Evolutionary conservation across 768 basidiomycete species (phyloP).

Genomic region (Tubosaeta sp.): DNA sequence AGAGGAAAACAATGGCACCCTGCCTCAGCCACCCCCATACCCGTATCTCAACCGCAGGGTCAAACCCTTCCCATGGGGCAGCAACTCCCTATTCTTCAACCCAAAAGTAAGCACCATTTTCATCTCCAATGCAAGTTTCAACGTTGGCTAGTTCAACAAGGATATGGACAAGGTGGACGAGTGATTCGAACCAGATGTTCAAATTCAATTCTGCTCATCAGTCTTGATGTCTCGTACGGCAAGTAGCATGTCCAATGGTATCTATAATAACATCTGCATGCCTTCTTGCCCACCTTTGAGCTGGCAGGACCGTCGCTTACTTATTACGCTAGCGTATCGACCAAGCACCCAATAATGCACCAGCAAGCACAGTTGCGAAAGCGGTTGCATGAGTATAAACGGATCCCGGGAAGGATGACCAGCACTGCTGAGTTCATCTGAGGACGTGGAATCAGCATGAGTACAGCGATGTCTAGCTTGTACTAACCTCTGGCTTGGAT

Average conservation of each 20-base stretch:
- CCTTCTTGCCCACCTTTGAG: background rate
- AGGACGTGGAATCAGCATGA: conserved; percentile 5
- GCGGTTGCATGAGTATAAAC: conserved; percentile 30
- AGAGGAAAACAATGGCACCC: conserved; percentile 65
- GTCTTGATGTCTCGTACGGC: background rate
- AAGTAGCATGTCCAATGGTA: background rate
- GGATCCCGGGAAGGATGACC: conserved; percentile 33
- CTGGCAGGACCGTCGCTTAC: background rate
- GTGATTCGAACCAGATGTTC: conserved; percentile 3
- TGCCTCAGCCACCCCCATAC: conserved; percentile 68
- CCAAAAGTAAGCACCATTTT: conserved; percentile 47
- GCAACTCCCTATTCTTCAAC: conserved; percentile 81
- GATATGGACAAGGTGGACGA: conserved; percentile 42
- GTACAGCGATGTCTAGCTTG: conserved; percentile 20
- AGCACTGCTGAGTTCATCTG: conserved; percentile 33
- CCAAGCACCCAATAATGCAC: conserved; percentile 38
- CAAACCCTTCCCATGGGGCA: conserved; percentile 86
- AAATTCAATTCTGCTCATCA: background rate
- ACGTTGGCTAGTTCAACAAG: conserved; percentile 52
- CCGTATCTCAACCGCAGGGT: conserved; percentile 71
- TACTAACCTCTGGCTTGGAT: conserved; percentile 40
- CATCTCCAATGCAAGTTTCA: background rate
- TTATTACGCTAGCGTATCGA: conserved; percentile 27
- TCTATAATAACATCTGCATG: background rate
- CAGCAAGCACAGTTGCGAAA: conserved; percentile 21